phyloP scores from a whole-genome alignment of 1,139 yeast species.

The Pichia norvegensis region DNA sequence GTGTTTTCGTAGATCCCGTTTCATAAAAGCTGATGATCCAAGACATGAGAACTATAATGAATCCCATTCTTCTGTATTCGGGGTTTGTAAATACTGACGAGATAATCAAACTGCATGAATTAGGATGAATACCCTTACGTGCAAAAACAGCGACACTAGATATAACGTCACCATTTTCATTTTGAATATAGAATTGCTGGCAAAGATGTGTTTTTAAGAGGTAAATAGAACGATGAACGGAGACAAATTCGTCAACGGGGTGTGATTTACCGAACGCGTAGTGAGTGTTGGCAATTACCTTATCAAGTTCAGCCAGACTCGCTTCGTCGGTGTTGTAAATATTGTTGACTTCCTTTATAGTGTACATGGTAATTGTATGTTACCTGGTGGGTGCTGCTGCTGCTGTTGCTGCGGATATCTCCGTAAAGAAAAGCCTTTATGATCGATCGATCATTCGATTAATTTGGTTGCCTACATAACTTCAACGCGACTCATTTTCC shows the following conservation, averaged over 20 bases:
- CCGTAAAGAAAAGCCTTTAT: no score
- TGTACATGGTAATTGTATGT: neutral
- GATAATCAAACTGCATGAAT: constrained; percentile 2
- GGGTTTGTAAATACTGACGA: constrained; percentile 5
- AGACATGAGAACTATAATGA: constrained; percentile 1
- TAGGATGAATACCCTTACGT: neutral
- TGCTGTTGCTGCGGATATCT: neutral
- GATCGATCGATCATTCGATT: no score
- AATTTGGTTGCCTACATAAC: no score
- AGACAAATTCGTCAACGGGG: neutral
- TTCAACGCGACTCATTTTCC: no score
- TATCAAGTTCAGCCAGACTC: neutral
- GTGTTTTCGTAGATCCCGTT: neutral
- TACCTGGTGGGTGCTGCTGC: neutral
- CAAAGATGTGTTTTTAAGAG: neutral
- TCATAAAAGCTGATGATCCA: constrained; percentile 9
- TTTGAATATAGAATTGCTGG: constrained; percentile 5
- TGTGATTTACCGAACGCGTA: neutral
- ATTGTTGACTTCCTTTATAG: constrained; percentile 1
- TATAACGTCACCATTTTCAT: constrained; percentile 4
- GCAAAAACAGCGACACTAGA: neutral
- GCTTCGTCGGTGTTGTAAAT: neutral
- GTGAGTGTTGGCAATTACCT: neutral
- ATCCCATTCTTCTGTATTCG: constrained; percentile 4
- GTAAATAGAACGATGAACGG: neutral